Evolutionary conservation across 192 early-diverging fungal species (phyloP).

Genomic region (Irineochytrium annulatum): DNA sequence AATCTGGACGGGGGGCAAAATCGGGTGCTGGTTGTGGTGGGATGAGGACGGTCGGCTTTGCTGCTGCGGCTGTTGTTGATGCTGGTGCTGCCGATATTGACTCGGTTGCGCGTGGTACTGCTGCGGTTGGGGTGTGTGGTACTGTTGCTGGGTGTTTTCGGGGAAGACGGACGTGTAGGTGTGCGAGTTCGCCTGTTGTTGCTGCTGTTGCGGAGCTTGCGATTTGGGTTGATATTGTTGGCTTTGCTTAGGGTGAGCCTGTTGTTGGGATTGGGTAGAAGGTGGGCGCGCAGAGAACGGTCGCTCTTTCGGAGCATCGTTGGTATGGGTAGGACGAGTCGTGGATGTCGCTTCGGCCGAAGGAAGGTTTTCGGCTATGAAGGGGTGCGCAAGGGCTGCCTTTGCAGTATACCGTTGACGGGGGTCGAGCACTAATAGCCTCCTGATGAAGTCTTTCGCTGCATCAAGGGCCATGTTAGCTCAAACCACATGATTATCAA

Average conservation of each 20-base stretch:
- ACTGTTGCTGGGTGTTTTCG: background rate
- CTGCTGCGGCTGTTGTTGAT: constrained; percentile 1
- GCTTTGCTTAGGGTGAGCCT: background rate
- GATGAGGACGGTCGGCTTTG: background rate
- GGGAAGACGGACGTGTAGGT: background rate
- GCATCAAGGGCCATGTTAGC: constrained; percentile 4
- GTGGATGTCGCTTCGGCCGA: background rate
- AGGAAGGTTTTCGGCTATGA: constrained; percentile 27
- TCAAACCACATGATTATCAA: background rate
- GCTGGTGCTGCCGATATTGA: background rate
- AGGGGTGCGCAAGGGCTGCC: constrained; percentile 44
- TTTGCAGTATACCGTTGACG: constrained; percentile 42
- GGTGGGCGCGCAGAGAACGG: background rate
- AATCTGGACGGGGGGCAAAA: too few species aligned
- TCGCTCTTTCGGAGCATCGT: background rate
- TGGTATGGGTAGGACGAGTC: background rate
- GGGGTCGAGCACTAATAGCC: constrained; percentile 57
- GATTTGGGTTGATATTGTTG: background rate
- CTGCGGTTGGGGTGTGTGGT: background rate
- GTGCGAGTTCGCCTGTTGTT: background rate
- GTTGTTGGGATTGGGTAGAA: background rate
- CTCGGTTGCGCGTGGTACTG: background rate
- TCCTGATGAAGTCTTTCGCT: constrained; percentile 61
- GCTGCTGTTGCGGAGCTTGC: background rate
- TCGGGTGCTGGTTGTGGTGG: background rate